Base-by-base conservation (phyloP, 108 stramenopile genomes). In the Nannochloropsis salina region DNA sequence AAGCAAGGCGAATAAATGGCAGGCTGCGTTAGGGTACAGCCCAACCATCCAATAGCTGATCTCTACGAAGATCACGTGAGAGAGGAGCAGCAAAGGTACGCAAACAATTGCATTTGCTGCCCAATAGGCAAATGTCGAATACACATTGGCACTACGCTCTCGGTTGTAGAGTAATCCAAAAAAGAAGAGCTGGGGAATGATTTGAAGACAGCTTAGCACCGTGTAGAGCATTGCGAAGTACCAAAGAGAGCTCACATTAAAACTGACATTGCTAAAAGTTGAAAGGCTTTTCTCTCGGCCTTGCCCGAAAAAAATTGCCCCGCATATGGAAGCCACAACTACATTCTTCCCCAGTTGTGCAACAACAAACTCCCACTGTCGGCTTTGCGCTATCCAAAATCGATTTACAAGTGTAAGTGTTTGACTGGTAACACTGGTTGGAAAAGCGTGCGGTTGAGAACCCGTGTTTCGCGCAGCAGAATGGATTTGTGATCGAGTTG, bases 71-170 rank as follows among this genome's bases (percentile, higher is more conserved):
- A 74, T n/a, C 61, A 74, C 61, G 6, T 74, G 61, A n/a, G 61
- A 74, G 61, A 74, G 6, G 5, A 74, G 15, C n/a, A 82, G 41
- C 83, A 86, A 10, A 21, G 86, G 86, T 4, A 86, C 20, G 22
- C 44, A n/a, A n/a, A 74, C 61, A 20, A 86, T 40, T 9, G 47
- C 42, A 41, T 83, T 45, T 18, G 86, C 44, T 5, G 83, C 41
- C 86, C 86, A 86, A 84, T 81, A 86, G 31, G 86, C 82, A 15
- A 74, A 86, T 20, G 86, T 84, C 12, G 41, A 45, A 44, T 86
- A 86, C 9, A 45, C 83, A 51, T 84, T 43, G 31, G 86, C 44
- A 10, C 82, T 82, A 11, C 82, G 80, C 22, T 86, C 86, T 20
- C 86, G 86, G 21, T 8, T 31, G 83, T 86, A 86, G 44, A 86